Evolutionary conservation across 495 filamentous ascomycete genomes (phyloP), one percentile per base, ranked within the genome.

Genomic region (Physcia stellaris): DNA sequence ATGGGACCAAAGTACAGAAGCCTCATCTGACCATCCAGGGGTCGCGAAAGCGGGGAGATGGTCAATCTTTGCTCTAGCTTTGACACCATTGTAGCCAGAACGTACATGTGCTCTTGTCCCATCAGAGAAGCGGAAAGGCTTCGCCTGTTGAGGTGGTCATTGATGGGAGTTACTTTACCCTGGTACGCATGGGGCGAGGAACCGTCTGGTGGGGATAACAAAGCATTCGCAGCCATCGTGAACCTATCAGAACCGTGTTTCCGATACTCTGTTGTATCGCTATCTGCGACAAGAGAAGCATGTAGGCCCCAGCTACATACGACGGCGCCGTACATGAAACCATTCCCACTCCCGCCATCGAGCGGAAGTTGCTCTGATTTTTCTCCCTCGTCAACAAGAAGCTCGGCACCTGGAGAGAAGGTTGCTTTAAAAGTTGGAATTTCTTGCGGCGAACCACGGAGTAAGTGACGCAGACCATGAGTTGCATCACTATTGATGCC

Each of bases 241-340:
- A 96, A 96, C 1, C 88, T 68, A 51, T 80, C 70, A 2, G 62
- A 64, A 4, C 88, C 88, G 52, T 71, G 73, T 39, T 66, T 69
- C 38, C 86, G 79, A 49, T 85, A 86, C 35, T 73, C 78, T 1
- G 66, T 57, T 1, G 86, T 84, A 50, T 94, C 86, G 53, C 79
- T 84, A 57, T 93, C 83, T 28, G 82, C 86, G 18, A 96, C 86
- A 0, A 96, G 60, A 11, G 74, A 68, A 24, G 88, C 83, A 54
- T 96, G 88, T 41, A 94, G 71, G 24, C 80, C 88, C 74, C 86
- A 93, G 45, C 77, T 84, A 21, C 76, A 75, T 10, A 94, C 86
- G 22, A 94, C 80, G 10, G 78, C 79, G n/a, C 84, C 85, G 47
- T 73, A 68, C 16, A 88, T 56, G 20, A 39, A 58, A 15, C 43